These are phyloP conservation scores for Domatiomyces globalis DNA, from an alignment of 2,329 filamentous ascomycete species.

Conservation along the genomic window DNA sequence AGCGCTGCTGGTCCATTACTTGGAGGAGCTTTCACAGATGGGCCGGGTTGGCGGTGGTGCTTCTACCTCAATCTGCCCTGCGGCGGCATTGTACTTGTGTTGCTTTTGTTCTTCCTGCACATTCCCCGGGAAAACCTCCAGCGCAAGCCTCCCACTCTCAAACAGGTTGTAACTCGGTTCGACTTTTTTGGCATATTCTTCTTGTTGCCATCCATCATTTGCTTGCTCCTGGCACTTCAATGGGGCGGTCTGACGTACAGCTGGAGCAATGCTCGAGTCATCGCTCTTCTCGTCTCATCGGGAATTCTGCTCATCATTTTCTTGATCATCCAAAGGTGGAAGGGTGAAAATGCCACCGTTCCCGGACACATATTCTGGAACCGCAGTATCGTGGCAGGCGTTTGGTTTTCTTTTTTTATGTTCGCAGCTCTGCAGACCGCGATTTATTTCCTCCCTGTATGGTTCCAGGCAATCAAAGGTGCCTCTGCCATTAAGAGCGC, in stretches of 20 bases:
- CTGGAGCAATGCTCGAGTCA: constrained; percentile 22
- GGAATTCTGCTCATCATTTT: constrained; percentile 29
- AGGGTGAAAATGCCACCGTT: too few relatives aligned
- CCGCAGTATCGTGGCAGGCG: too few relatives aligned
- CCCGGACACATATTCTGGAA: too few relatives aligned
- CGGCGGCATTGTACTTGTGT: constrained; percentile 25
- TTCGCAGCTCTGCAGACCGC: too few relatives aligned
- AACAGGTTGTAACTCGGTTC: constrained; percentile 20
- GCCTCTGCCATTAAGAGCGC: constrained; percentile 23
- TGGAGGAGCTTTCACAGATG: constrained; percentile 29
- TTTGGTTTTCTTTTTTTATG: too few relatives aligned
- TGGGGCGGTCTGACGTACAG: constrained; percentile 20
- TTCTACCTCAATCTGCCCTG: constrained; percentile 19
- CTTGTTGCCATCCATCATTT: constrained; percentile 31
- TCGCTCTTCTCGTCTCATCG: constrained; percentile 21
- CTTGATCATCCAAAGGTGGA: too few relatives aligned
- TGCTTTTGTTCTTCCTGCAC: constrained; percentile 19
- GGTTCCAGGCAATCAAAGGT: constrained; percentile 31
- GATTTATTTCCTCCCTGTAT: constrained; percentile 25
- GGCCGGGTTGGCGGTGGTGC: constrained; percentile 19
- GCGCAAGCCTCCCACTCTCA: constrained; percentile 2
- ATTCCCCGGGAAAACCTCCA: constrained; percentile 18
- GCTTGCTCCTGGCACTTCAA: constrained; percentile 34
- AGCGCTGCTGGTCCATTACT: constrained; percentile 28
- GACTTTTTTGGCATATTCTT: constrained; percentile 31